phyloP scores from a whole-genome alignment of 371 early-diverging fungal species.

The Mortierella polycephala region DNA sequence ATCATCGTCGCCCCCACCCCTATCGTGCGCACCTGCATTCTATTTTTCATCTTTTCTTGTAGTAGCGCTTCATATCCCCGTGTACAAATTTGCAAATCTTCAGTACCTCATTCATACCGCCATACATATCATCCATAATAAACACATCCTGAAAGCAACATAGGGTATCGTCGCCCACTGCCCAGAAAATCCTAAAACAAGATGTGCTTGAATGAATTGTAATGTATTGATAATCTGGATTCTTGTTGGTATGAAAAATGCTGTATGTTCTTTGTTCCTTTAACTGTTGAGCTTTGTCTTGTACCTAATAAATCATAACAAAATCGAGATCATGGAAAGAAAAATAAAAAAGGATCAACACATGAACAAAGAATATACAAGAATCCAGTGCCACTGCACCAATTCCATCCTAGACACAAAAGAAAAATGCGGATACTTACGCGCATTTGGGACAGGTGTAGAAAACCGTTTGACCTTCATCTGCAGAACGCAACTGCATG shows the following conservation, averaged over 20 bases:
- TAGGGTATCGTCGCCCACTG: background rate
- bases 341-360: background rate
- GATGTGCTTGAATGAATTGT: constrained; percentile 3
- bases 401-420: background rate
- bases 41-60: no score
- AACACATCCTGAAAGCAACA: no score
- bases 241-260: no score
- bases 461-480: constrained; percentile 99
- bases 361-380: no score
- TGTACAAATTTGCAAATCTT: no score
- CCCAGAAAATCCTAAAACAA: background rate
- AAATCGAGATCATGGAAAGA: background rate
- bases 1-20: background rate
- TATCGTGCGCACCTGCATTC: background rate
- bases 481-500: constrained; percentile 98
- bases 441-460: constrained; percentile 98
- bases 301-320: constrained; percentile 20
- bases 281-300: constrained; percentile 55
- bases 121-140: no score
- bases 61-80: no score
- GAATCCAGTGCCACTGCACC: no score
- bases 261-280: background rate
- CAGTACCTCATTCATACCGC: no score
- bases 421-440: constrained; percentile 57
- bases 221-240: background rate